Evolutionary conservation across 805 yeast species (phyloP), one percentile per base, ranked within the genome.

Genomic region (Candida namnaoensis): DNA sequence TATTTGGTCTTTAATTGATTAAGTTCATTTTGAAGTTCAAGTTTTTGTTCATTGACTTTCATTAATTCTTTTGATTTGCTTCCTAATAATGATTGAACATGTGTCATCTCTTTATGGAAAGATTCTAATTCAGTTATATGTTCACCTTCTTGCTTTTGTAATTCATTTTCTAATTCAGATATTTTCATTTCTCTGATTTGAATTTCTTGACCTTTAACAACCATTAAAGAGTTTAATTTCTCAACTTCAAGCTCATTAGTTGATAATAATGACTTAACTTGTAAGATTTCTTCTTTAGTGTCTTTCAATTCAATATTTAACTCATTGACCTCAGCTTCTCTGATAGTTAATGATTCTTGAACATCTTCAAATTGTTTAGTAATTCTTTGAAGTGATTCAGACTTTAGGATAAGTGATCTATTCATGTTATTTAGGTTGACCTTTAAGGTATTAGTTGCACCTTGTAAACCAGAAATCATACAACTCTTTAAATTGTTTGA

Each of bases 41-140:
- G 58, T 38, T 55, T 60, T 39, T 57, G 61, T 28, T 46, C 50
- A 34, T 49, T 56, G 30, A 64, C 34, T 35, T 45, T 48, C 38
- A 44, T 40, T 10, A 62, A 43, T 14, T 52, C 57, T 19, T 52
- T 58, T 13, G 64, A 52, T 45, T 54, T 59, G 15, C 36, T 45
- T 32, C 54, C 54, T n/a, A 62, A 46, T 12, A 57, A 46, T 2
- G 43, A 37, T 46, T 66, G 66, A 34, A 63, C 46, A 19, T 59
- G 54, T 11, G 58, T 57, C 52, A 65, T 51, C 36, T 61, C 61
- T 7, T 53, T 50, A 38, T 65, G 70, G 36, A 63, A 48, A 11
- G 56, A 46, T 44, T 62, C 69, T 27, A 64, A 47, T 40, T 66
- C 70, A 7, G 57, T 51, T 15, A 65, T 35, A 42, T 65, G 65